Percentiles rank a stretch among this genome's conserved stretches.
Conservation (phyloP, 2,329 filamentous ascomycete species). For the Paradendryphiella salina region DNA sequence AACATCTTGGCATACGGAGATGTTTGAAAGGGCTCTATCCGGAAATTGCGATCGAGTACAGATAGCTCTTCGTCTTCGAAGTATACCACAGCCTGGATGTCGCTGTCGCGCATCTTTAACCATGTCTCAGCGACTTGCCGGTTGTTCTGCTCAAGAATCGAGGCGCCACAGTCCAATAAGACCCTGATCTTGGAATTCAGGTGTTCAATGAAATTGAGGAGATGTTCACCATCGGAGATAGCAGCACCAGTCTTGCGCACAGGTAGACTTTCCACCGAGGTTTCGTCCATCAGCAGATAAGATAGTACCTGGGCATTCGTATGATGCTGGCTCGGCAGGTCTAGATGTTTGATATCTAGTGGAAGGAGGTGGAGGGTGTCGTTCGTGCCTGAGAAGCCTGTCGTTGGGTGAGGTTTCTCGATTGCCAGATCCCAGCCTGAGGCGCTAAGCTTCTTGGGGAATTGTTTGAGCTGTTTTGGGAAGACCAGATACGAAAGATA, state of each 20-base stretch:
- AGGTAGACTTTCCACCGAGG: slow-evolving; percentile 36
- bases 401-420: slow-evolving; percentile 54
- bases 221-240: slow-evolving; percentile 40
- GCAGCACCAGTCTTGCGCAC: not conserved
- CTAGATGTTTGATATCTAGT: slow-evolving; percentile 58
- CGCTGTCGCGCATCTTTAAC: slow-evolving; percentile 47
- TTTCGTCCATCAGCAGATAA: slow-evolving; percentile 57
- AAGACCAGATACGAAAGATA: slow-evolving; percentile 65
- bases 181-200: slow-evolving; percentile 56
- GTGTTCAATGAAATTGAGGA: slow-evolving; percentile 53
- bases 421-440: slow-evolving; percentile 69
- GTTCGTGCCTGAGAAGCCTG: slow-evolving; percentile 72
- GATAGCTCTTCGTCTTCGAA: slow-evolving; percentile 61
- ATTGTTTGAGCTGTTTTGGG: slow-evolving; percentile 64
- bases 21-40: slow-evolving; percentile 55
- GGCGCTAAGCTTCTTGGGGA: slow-evolving; percentile 63
- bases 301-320: slow-evolving; percentile 70
- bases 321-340: slow-evolving; percentile 59
- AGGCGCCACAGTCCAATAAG: slow-evolving; percentile 71
- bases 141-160: slow-evolving; percentile 63
- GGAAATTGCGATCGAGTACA: slow-evolving; percentile 56
- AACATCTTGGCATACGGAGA: slow-evolving; percentile 63
- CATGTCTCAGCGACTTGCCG: slow-evolving; percentile 54
- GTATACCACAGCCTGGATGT: slow-evolving; percentile 55
- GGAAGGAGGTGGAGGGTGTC: slow-evolving; percentile 65